Evolutionary conservation across 139 green algal genomes (phyloP).

Genomic region (Coccomyxa sp.): DNA sequence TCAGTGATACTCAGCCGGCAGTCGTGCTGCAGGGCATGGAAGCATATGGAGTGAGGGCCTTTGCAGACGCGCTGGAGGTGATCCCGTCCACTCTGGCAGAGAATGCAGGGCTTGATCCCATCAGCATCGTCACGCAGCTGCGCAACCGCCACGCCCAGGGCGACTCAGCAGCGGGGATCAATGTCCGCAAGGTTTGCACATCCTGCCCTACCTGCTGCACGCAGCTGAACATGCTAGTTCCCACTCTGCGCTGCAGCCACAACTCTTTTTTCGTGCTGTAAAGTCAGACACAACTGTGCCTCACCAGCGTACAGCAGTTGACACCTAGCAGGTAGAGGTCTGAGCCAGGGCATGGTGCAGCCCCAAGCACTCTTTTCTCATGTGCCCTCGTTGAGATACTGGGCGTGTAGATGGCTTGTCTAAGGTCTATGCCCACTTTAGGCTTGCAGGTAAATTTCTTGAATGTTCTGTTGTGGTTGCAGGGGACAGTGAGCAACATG

Average conservation of each 20-base stretch:
- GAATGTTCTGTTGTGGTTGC: not conserved
- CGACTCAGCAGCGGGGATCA: conserved; percentile 58
- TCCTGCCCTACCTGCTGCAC: not conserved
- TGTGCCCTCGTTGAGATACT: no score
- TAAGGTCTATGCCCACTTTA: no score
- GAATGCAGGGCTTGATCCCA: conserved; percentile 97
- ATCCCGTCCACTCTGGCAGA: conserved; percentile 98
- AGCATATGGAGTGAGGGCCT: conserved; percentile 84
- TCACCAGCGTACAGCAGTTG: no score
- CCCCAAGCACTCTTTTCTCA: no score
- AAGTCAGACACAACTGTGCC: no score
- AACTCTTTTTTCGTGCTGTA: no score
- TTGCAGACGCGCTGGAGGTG: conserved; percentile 96
- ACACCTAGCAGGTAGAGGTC: no score
- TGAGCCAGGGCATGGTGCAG: no score
- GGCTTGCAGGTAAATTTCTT: no score
- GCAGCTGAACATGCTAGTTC: not conserved
- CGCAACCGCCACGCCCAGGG: conserved; percentile 77
- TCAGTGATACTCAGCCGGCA: no score
- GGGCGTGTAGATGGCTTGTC: no score
- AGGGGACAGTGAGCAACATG: conserved; percentile 82
- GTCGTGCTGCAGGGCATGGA: conserved; percentile 81
- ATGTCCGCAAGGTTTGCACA: conserved; percentile 55
- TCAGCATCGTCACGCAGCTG: conserved; percentile 98
- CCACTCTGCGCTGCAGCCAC: no score